Evolutionary conservation across 169 alveolate genomes (phyloP).

Genomic region (Perkinsus marinus): DNA sequence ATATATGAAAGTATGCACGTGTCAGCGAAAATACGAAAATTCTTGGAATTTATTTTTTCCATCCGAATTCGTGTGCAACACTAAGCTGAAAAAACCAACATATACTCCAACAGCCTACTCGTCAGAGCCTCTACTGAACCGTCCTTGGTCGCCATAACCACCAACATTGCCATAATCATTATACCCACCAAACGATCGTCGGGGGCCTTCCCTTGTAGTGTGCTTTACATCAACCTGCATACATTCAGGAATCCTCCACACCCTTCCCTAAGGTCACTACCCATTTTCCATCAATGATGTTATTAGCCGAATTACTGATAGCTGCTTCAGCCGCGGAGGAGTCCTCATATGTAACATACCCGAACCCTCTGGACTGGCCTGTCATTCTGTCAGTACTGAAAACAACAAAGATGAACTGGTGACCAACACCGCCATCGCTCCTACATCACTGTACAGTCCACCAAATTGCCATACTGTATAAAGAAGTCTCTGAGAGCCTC

Average conservation of each 20-base stretch:
- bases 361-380: conserved; percentile 67
- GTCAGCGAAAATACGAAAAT: too few species aligned
- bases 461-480: background rate
- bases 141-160: background rate
- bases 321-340: background rate
- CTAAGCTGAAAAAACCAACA: too few species aligned
- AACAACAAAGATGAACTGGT: too few species aligned
- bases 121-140: background rate
- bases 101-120: too few species aligned
- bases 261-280: background rate
- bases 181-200: background rate
- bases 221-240: background rate
- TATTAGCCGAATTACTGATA: background rate
- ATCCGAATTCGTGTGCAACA: too few species aligned
- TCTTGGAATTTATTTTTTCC: too few species aligned
- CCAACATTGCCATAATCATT: background rate
- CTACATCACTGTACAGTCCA: background rate
- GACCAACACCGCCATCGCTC: background rate
- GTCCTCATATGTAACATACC: conserved; percentile 41
- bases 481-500: background rate
- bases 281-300: background rate
- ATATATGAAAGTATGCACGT: too few species aligned
- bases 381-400: conserved; percentile 33
- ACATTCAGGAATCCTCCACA: background rate
- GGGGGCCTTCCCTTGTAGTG: background rate